These are phyloP conservation scores for Diospyros kaki DNA, from an alignment of 148 eudicot species.

Conservation along the genomic window DNA sequence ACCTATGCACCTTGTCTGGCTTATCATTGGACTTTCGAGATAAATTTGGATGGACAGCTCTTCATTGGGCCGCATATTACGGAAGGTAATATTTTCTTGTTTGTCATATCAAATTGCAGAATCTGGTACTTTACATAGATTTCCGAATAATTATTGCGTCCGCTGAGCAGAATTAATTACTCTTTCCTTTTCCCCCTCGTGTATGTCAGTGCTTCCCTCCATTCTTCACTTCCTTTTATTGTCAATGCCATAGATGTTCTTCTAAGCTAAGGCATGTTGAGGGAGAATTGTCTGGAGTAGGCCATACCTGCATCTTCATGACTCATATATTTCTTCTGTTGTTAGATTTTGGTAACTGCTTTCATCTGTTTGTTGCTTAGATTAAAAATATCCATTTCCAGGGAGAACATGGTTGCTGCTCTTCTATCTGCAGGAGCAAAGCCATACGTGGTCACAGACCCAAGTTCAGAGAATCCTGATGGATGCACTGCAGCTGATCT, in stretches of 20 bases:
- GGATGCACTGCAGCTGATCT: constrained; percentile 80
- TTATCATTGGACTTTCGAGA: constrained; percentile 90
- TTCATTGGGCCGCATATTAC: constrained; percentile 95
- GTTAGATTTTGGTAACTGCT: neutral
- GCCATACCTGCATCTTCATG: neutral
- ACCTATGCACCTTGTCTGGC: constrained; percentile 64
- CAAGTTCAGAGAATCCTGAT: constrained; percentile 67
- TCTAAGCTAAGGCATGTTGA: neutral
- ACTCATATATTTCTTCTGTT: neutral
- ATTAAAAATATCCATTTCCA: constrained; percentile 22
- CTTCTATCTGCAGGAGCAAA: constrained; percentile 94
- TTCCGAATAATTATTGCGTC: neutral
- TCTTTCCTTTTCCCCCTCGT: neutral
- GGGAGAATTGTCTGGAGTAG: neutral
- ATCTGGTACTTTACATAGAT: neutral
- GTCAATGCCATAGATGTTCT: constrained; percentile 1
- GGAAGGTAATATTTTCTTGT: constrained; percentile 59
- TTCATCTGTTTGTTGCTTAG: neutral
- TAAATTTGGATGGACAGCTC: constrained; percentile 94
- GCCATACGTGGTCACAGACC: constrained; percentile 83
- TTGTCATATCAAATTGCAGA: neutral
- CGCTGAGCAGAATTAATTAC: neutral
- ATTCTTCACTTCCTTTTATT: neutral
- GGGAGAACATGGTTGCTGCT: constrained; percentile 80
- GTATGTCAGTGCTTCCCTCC: neutral